These are phyloP conservation scores for Rhizopus stolonifer DNA, from an alignment of 371 early-diverging fungal species.

Conservation along the genomic window DNA sequence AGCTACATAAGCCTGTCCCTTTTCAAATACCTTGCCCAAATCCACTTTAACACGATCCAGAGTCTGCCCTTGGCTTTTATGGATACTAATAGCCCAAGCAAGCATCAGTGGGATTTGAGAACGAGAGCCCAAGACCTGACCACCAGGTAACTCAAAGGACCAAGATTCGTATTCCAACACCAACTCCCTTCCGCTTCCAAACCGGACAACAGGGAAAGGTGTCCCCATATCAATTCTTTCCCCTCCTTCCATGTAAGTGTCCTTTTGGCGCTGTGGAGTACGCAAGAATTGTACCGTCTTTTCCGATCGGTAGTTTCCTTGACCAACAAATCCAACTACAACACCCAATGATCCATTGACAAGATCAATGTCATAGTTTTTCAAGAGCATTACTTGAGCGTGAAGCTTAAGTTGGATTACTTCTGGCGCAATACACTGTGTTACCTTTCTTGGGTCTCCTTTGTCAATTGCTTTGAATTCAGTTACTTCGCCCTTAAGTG, in stretches of 20 bases:
- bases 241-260: background rate
- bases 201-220: slow-evolving; percentile 60
- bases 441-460: slow-evolving; percentile 49
- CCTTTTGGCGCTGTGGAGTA: slow-evolving; percentile 22
- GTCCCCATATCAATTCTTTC: slow-evolving; percentile 10
- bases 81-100: slow-evolving; percentile 78
- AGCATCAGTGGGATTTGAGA: slow-evolving; percentile 71
- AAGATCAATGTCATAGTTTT: slow-evolving; percentile 60
- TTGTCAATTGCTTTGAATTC: slow-evolving; percentile 41
- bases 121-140: slow-evolving; percentile 28
- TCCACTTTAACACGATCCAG: slow-evolving; percentile 82
- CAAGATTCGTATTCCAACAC: slow-evolving; percentile 58
- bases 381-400: slow-evolving; percentile 90
- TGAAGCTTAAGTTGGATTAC: slow-evolving; percentile 67
- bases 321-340: slow-evolving; percentile 59
- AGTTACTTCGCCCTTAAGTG: slow-evolving; percentile 47
- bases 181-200: slow-evolving; percentile 41
- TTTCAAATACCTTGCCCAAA: slow-evolving; percentile 78
- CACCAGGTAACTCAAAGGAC: slow-evolving; percentile 59
- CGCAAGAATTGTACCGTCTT: slow-evolving; percentile 2
- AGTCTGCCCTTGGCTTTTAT: slow-evolving; percentile 94
- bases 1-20: slow-evolving; percentile 93
- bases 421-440: slow-evolving; percentile 57
- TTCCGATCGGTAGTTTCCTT: slow-evolving; percentile 23
- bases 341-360: slow-evolving; percentile 54